phyloP scores from a whole-genome alignment of 176 grass and related monocot species.

The Puya raimondii region DNA sequence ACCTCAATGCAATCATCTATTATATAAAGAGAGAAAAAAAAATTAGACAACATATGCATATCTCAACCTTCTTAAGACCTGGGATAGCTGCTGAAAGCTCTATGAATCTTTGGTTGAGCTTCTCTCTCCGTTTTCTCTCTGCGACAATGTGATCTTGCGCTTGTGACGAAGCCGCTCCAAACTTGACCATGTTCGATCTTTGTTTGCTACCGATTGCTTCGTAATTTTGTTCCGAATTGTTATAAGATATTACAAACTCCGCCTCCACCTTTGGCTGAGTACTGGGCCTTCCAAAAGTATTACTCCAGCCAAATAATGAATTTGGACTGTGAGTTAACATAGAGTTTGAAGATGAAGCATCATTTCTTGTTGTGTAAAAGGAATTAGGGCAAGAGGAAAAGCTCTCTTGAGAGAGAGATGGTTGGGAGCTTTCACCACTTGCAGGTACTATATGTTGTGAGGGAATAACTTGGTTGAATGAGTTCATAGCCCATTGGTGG shows the following conservation, averaged over 20 bases:
- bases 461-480: neutral
- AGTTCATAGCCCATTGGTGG: neutral
- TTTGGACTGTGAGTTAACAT: neutral
- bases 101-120: constrained; percentile 68
- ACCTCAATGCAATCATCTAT: too few relatives aligned
- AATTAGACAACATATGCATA: neutral
- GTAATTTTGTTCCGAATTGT: neutral
- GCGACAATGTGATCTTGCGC: constrained; percentile 74
- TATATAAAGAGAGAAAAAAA: too few relatives aligned
- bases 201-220: neutral
- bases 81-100: constrained; percentile 80
- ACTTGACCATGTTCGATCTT: neutral
- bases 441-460: neutral
- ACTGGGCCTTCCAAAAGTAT: neutral
- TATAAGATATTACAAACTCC: neutral
- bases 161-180: constrained; percentile 7
- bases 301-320: neutral
- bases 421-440: too few relatives aligned
- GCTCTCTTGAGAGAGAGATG: too few relatives aligned
- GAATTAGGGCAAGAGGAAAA: too few relatives aligned
- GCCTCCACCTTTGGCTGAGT: neutral
- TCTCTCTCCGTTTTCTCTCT: constrained; percentile 62
- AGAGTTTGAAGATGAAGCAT: neutral
- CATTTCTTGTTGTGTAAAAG: neutral
- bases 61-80: constrained; percentile 58